Conservation (phyloP, 371 early-diverging fungal genomes). For the Blastocladiella emersonii region DNA sequence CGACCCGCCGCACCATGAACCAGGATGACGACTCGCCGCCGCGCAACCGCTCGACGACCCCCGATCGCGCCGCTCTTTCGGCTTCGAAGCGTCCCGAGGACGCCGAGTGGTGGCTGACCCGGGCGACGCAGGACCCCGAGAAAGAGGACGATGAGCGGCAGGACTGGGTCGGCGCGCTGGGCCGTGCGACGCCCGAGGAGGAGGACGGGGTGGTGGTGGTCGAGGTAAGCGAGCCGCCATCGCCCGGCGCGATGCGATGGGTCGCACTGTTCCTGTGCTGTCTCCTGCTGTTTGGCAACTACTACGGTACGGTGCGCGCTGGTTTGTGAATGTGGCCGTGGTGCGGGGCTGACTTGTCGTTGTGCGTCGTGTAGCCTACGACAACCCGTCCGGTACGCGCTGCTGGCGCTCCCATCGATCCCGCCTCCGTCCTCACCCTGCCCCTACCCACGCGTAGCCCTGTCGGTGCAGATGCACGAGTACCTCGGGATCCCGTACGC, state of each 20-base stretch:
- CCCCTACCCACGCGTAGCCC: conserved; percentile 6
- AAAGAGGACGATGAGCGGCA: too few relatives aligned
- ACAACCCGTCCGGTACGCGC: conserved; percentile 32
- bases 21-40: too few relatives aligned
- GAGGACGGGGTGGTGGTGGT: too few relatives aligned
- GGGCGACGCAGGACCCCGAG: too few relatives aligned
- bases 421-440: background rate
- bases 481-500: conserved; percentile 16
- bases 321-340: background rate
- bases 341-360: background rate
- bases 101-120: too few relatives aligned
- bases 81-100: too few relatives aligned
- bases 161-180: too few relatives aligned
- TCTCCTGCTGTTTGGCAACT: conserved; percentile 41
- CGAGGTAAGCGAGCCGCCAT: too few relatives aligned
- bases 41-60: too few relatives aligned
- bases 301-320: conserved; percentile 12
- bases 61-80: too few relatives aligned
- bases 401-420: background rate
- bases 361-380: conserved; percentile 24
- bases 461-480: conserved; percentile 30
- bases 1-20: too few relatives aligned
- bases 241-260: conserved; percentile 26
- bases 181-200: too few relatives aligned
- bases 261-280: conserved; percentile 33